These are phyloP conservation scores for Cylindrotheca fusiformis DNA, from an alignment of 108 stramenopile species.

Conservation along the genomic window DNA sequence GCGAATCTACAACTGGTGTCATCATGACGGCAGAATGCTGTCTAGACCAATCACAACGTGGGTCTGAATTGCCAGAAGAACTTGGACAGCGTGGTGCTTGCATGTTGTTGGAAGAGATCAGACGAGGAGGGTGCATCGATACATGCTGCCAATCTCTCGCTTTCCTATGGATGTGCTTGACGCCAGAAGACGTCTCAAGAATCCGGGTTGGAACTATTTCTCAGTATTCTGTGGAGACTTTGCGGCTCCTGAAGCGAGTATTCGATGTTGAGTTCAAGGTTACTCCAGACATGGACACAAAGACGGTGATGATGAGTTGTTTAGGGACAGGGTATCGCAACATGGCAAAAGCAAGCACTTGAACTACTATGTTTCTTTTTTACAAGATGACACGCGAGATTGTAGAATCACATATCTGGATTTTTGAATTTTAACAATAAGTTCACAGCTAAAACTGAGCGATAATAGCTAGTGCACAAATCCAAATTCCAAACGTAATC, in stretches of 20 bases:
- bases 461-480: neutral
- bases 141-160: conserved; percentile 81
- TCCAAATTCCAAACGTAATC: conserved; percentile 10
- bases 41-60: conserved; percentile 41
- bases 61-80: conserved; percentile 89
- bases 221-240: conserved; percentile 71
- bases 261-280: conserved; percentile 90
- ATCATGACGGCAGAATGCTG: conserved; percentile 84
- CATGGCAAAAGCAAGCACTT: conserved; percentile 82
- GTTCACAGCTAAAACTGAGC: neutral
- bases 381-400: neutral
- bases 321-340: conserved; percentile 87
- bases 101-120: conserved; percentile 89
- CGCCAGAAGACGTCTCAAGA: conserved; percentile 94
- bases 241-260: conserved; percentile 77
- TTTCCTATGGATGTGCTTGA: conserved; percentile 93
- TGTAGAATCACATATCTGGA: neutral
- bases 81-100: conserved; percentile 83
- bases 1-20: conserved; percentile 89
- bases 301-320: conserved; percentile 83
- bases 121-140: conserved; percentile 93
- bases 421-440: neutral
- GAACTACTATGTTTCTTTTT: conserved; percentile 6
- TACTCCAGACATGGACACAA: conserved; percentile 58
- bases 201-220: conserved; percentile 80